A percentile compares a stretch with the other conserved stretches of the same genome.
These are phyloP conservation scores for Jaapia argillacea DNA, from an alignment of 768 basidiomycete genomes.

Conservation along the genomic window DNA sequence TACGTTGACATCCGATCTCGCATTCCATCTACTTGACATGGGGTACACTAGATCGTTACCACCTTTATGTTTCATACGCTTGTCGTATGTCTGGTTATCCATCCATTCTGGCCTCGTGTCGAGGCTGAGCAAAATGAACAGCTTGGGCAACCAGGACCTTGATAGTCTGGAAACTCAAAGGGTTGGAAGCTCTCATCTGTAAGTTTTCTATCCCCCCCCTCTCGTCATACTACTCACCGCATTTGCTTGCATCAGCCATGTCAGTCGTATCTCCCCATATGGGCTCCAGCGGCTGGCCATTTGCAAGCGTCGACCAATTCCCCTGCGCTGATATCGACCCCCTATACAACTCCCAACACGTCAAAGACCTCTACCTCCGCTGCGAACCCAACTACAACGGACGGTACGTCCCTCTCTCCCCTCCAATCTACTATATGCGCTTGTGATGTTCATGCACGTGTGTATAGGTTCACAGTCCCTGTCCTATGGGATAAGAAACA, in stretches of 20 bases:
- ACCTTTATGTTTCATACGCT: conserved; percentile 80
- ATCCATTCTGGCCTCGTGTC: not conserved
- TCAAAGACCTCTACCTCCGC: conserved; percentile 81
- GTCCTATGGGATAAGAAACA: conserved; percentile 89
- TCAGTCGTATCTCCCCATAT: conserved; percentile 77
- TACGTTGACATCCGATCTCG: conserved; percentile 19
- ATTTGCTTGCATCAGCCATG: not conserved
- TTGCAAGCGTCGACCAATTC: conserved; percentile 56
- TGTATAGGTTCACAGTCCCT: conserved; percentile 81
- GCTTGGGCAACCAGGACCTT: conserved; percentile 93
- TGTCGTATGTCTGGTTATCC: conserved; percentile 74
- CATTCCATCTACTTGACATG: not conserved
- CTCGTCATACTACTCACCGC: not conserved
- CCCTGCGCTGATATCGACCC: conserved; percentile 74
- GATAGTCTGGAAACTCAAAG: conserved; percentile 86
- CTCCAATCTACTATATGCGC: too few relatives aligned
- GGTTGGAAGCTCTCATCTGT: conserved; percentile 80
- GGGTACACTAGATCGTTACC: conserved; percentile 88
- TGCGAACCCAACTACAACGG: conserved; percentile 65
- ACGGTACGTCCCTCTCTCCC: too few relatives aligned
- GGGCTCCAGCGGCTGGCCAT: conserved; percentile 83
- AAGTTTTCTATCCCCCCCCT: conserved; percentile 17
- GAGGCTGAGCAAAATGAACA: conserved; percentile 14
- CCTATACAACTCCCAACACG: conserved; percentile 52
- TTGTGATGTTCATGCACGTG: too few relatives aligned